A percentile compares a stretch with the other conserved stretches of the same genome.
These are phyloP conservation scores for Picochlorum sp. DNA, from an alignment of 139 green algal species.

Conservation along the genomic window DNA sequence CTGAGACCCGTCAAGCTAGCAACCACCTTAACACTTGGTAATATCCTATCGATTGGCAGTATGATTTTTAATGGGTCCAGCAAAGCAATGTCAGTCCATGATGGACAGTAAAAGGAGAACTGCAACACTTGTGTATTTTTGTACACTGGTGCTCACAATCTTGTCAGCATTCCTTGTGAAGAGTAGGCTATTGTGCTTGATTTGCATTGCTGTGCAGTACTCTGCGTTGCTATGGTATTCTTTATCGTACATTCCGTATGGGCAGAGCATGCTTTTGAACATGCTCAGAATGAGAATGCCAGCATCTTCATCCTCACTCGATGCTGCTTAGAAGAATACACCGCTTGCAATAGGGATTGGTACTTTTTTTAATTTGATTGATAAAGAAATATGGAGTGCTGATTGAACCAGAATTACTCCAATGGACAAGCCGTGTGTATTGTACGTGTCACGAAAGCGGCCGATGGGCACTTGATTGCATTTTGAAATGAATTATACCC, in stretches of 20 bases:
- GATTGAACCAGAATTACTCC: too few relatives aligned
- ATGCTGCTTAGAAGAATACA: neutral
- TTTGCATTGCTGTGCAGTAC: conserved; percentile 32
- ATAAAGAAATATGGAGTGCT: too few relatives aligned
- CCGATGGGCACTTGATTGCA: too few relatives aligned
- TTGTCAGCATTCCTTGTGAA: conserved; percentile 23
- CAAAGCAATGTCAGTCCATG: conserved; percentile 58
- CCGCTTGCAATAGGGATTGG: too few relatives aligned
- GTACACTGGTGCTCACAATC: conserved; percentile 39
- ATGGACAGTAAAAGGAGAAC: conserved; percentile 44
- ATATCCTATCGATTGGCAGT: conserved; percentile 25
- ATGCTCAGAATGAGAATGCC: conserved; percentile 1
- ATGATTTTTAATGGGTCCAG: conserved; percentile 46
- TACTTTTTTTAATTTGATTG: too few relatives aligned
- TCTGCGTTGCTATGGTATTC: conserved; percentile 23
- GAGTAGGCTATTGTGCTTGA: conserved; percentile 26
- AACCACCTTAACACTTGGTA: conserved; percentile 16
- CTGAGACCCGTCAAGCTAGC: conserved; percentile 40
- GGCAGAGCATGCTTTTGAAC: conserved; percentile 19
- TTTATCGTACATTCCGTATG: conserved; percentile 41
- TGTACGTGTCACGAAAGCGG: too few relatives aligned
- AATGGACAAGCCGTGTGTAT: too few relatives aligned
- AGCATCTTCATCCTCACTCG: neutral
- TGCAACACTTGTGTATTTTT: conserved; percentile 53
- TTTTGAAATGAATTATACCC: too few relatives aligned